A percentile compares a stretch with the other conserved stretches of the same genome.
Conservation (phyloP, 192 early-diverging fungal species). For the Pilobolus umbonatus region DNA sequence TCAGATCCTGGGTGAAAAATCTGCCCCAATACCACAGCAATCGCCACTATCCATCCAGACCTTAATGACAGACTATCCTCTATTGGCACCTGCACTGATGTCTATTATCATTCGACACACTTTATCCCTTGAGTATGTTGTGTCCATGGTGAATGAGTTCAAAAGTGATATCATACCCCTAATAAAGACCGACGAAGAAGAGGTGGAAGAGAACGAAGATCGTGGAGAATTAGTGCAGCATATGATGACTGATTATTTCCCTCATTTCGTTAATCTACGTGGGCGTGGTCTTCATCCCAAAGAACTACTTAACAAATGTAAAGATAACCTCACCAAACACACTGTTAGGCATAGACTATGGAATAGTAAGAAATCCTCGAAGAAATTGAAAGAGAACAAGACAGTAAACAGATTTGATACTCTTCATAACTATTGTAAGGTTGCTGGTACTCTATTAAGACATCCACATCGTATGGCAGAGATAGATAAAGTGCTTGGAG, state of each 20-base stretch:
- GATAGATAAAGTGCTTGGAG: not conserved
- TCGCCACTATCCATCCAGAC: not conserved
- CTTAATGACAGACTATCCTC: constrained; percentile 10
- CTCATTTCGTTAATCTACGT: not conserved
- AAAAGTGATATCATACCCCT: not conserved
- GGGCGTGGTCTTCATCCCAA: not conserved
- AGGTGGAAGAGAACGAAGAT: not conserved
- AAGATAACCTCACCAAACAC: too few relatives aligned
- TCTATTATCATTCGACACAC: constrained; percentile 30
- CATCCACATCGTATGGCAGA: constrained; percentile 10
- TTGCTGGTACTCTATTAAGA: not conserved
- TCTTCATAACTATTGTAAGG: not conserved
- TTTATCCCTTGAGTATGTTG: constrained; percentile 8
- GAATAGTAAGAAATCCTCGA: not conserved
- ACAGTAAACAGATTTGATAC: not conserved
- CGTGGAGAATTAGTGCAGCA: not conserved
- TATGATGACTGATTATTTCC: not conserved
- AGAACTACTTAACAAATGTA: not conserved
- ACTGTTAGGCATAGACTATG: too few relatives aligned
- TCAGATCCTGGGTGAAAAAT: constrained; percentile 9
- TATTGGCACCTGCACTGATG: constrained; percentile 26
- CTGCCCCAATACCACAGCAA: not conserved
- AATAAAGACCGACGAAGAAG: not conserved
- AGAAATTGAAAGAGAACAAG: not conserved
- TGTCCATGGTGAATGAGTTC: constrained; percentile 4